Evolutionary conservation across 805 yeast species (phyloP), one percentile per base, ranked within the genome.

Genomic region (Teunomyces lycoperdinae): DNA sequence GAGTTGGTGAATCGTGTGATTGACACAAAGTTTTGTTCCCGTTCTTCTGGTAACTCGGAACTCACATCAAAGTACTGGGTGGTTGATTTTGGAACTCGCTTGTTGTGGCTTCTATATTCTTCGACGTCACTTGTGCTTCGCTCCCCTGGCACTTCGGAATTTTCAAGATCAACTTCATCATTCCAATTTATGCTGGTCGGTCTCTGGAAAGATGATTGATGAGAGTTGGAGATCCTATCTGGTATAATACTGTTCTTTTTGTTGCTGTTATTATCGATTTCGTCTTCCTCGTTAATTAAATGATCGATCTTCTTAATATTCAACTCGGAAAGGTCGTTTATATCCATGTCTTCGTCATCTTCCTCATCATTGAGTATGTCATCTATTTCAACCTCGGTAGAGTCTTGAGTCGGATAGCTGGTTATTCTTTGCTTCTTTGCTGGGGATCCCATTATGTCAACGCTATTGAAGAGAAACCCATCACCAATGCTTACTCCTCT

Each of bases 131-230:
- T 16, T 13, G 16, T 28, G 29, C 5, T 16, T 9, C 16, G 28
- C 2, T 13, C 17, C 28, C 36, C 47, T 9, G 29, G 28, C 9
- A 16, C 14, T 16, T 52, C 58, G 3, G 70, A 62, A 34, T 58
- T 51, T 24, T 67, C 71, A n/a, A 67, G 51, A 29, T 64, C 60
- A 4, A 58, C 67, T 20, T 63, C 71, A 38, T 71, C 74, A 50
- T 70, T 70, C 78, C 78, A 73, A 54, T 68, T 71, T 26, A 73
- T 66, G 51, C 76, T 71, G 3, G 68, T 58, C 9, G 74, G 69
- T 46, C 62, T 58, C 49, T 66, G 73, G 46, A 70, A 72, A 9
- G 74, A 67, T 13, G 58, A 51, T 38, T 60, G 61, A 30, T 61
- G 58, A 3, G 64, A 56, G 14, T 51, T 58, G 9, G 27, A 9